Evolutionary conservation across 345 rosid species (phyloP).

Genomic region (Populus simonii): DNA sequence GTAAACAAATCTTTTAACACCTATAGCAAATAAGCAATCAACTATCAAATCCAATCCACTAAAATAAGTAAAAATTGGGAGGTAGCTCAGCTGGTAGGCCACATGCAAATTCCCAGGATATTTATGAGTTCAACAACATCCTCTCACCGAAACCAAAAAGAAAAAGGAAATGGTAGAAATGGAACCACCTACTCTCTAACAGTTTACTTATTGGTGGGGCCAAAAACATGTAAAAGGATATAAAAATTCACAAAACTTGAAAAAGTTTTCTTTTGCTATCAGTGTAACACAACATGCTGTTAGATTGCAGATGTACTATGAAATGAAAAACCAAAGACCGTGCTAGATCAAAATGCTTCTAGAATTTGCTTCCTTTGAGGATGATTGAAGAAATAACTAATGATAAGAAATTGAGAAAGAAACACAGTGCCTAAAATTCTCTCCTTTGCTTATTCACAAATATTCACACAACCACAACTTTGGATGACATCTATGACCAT

Average conservation of each 20-base stretch:
- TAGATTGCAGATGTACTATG: neutral
- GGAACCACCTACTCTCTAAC: neutral
- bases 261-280: neutral
- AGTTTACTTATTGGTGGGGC: neutral
- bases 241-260: neutral
- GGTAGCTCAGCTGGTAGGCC: no score
- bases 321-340: neutral
- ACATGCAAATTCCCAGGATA: no score
- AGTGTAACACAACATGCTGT: neutral
- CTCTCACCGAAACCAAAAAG: no score
- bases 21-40: constrained; percentile 27
- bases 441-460: neutral
- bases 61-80: neutral
- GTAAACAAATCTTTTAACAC: constrained; percentile 81
- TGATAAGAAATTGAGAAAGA: neutral
- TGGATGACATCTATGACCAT: neutral
- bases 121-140: no score
- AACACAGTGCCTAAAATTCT: neutral
- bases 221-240: neutral
- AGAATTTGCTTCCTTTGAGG: neutral
- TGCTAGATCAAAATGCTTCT: neutral
- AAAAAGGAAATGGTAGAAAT: neutral
- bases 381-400: neutral
- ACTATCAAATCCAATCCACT: neutral
- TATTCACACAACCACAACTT: neutral